These are phyloP conservation scores for Pleurozium schreberi DNA, from an alignment of 225 moss, liverwort and hornwort genomes.

Conservation along the genomic window DNA sequence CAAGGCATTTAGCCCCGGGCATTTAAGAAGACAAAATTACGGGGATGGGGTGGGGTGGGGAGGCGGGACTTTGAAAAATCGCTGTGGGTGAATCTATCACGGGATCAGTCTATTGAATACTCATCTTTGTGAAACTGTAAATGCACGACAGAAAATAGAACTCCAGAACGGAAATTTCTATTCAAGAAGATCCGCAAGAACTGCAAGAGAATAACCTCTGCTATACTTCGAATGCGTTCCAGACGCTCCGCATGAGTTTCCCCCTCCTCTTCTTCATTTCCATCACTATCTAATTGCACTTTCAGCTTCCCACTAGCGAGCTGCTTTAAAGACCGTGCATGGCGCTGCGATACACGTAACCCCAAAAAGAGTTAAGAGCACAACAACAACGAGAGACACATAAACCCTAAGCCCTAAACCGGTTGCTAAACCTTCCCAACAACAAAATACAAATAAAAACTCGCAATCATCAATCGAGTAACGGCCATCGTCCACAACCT, in stretches of 20 bases:
- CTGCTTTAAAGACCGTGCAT: constrained; percentile 48
- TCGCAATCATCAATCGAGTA: neutral
- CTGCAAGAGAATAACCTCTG: constrained; percentile 25
- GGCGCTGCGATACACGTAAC: constrained; percentile 30
- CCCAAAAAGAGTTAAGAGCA: neutral
- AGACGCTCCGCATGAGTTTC: constrained; percentile 86
- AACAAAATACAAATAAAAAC: neutral
- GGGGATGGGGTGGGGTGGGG: too few species aligned
- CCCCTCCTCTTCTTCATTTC: constrained; percentile 85
- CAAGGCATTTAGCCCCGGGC: neutral
- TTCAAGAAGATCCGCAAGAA: neutral
- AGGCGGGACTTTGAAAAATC: neutral
- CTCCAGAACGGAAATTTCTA: neutral
- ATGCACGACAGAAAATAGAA: neutral
- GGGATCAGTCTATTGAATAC: neutral
- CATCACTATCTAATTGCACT: constrained; percentile 72
- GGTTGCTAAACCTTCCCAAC: neutral
- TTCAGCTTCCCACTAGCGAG: constrained; percentile 58
- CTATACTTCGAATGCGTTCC: constrained; percentile 33
- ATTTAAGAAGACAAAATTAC: neutral
- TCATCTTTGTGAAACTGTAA: neutral
- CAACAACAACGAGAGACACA: neutral
- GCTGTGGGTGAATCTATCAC: neutral
- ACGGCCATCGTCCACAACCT: constrained; percentile 18
- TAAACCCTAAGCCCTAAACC: neutral